A percentile compares a stretch with the other conserved stretches of the same genome.
Conservation (phyloP, 306 rosid species). For the Glycyrrhiza uralensis region DNA sequence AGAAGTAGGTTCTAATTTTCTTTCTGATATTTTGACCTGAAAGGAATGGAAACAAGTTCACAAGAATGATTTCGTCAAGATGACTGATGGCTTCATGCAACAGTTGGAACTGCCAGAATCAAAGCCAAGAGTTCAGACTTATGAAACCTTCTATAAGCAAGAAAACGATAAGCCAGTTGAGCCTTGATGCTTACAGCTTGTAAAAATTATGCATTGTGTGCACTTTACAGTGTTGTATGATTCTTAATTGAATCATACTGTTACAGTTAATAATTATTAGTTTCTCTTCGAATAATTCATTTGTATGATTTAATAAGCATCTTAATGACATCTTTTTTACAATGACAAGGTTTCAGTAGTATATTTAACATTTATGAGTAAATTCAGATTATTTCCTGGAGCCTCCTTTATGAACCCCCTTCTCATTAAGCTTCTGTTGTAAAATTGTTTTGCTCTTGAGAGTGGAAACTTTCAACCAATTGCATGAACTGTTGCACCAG, state of each 20-base stretch:
- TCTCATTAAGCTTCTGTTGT: not conserved
- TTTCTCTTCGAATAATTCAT: slow-evolving; percentile 11
- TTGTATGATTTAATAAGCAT: slow-evolving; percentile 28
- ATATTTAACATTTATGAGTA: not conserved
- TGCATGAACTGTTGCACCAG: not conserved
- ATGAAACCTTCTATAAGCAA: slow-evolving; percentile 57
- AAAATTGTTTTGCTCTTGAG: not conserved
- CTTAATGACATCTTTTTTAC: not conserved
- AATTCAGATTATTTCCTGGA: not conserved
- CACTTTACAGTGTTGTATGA: slow-evolving; percentile 5
- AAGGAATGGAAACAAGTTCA: slow-evolving; percentile 74
- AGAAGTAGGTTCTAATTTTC: not conserved
- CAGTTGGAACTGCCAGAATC: slow-evolving; percentile 66
- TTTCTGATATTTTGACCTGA: slow-evolving; percentile 20
- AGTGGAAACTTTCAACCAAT: too few species aligned
- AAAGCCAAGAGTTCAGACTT: slow-evolving; percentile 71
- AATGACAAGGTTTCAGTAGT: slow-evolving; percentile 5
- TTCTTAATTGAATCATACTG: not conserved
- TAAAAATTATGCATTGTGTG: slow-evolving; percentile 12
- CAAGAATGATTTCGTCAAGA: slow-evolving; percentile 66
- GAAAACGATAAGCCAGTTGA: slow-evolving; percentile 34
- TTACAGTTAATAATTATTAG: slow-evolving; percentile 6
- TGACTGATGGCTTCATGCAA: slow-evolving; percentile 59
- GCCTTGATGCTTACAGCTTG: slow-evolving; percentile 33
- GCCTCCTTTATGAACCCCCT: not conserved